phyloP scores from a whole-genome alignment of 2,329 filamentous ascomycete genomes.

The Aspergillus carbonarius region DNA sequence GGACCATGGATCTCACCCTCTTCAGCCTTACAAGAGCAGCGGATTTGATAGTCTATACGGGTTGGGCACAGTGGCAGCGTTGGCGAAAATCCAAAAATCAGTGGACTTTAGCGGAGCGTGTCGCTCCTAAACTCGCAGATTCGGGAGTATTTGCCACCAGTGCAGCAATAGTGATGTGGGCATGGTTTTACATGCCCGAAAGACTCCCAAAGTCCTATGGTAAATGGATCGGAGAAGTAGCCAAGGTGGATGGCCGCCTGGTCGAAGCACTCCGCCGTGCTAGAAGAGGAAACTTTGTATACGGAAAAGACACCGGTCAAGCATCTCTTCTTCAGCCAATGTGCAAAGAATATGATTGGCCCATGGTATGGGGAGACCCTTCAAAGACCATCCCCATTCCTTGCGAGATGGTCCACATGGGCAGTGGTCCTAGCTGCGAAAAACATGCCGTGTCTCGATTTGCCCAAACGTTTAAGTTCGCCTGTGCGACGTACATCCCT shows the following conservation, averaged over 20 bases:
- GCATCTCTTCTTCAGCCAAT: slow-evolving; percentile 67
- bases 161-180: slow-evolving; percentile 79
- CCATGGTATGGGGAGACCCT: slow-evolving; percentile 71
- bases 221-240: slow-evolving; percentile 77
- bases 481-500: slow-evolving; percentile 74
- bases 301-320: slow-evolving; percentile 72
- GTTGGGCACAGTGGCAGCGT: slow-evolving; percentile 57
- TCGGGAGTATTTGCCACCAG: slow-evolving; percentile 70
- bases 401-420: slow-evolving; percentile 83
- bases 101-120: slow-evolving; percentile 41
- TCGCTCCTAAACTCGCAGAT: slow-evolving; percentile 55
- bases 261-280: slow-evolving; percentile 71
- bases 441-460: slow-evolving; percentile 70
- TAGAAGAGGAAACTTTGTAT: slow-evolving; percentile 62
- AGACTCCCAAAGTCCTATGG: slow-evolving; percentile 72
- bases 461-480: slow-evolving; percentile 67
- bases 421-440: slow-evolving; percentile 68
- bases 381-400: slow-evolving; percentile 68
- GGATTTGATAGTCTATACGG: slow-evolving; percentile 66
- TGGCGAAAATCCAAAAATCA: slow-evolving; percentile 30
- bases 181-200: slow-evolving; percentile 76
- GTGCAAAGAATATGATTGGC: slow-evolving; percentile 69
- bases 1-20: slow-evolving; percentile 79
- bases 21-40: slow-evolving; percentile 71
- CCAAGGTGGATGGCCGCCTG: slow-evolving; percentile 71